A percentile compares a stretch with the other conserved stretches of the same genome.
Conservation (phyloP, 352 stramenopile species). For the Phytophthora quininea region DNA sequence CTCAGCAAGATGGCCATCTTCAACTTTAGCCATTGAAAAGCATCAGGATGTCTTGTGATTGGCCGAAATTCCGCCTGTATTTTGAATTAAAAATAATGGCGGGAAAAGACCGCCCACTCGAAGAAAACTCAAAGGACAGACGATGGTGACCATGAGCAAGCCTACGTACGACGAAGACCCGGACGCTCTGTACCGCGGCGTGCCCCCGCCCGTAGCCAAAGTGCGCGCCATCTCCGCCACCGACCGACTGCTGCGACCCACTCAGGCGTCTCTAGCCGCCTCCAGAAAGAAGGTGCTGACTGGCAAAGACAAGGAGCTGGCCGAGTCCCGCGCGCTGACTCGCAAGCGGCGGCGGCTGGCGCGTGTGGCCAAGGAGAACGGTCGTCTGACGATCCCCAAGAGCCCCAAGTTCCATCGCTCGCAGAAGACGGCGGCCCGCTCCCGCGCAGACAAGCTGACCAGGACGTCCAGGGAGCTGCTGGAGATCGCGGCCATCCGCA, state of each 20-base stretch:
- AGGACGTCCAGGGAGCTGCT: slow-evolving; percentile 74
- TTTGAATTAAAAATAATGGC: not conserved
- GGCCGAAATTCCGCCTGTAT: not conserved
- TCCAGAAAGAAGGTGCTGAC: slow-evolving; percentile 49
- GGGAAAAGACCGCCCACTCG: not conserved
- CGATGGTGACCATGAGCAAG: too few species aligned
- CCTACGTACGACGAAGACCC: slow-evolving; percentile 42
- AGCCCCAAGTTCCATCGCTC: slow-evolving; percentile 68
- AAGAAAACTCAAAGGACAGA: too few species aligned
- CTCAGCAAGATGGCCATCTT: slow-evolving; percentile 14
- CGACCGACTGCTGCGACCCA: slow-evolving; percentile 67
- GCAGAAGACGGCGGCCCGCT: slow-evolving; percentile 41
- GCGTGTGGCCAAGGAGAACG: slow-evolving; percentile 58
- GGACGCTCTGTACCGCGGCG: slow-evolving; percentile 53
- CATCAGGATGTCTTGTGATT: too few species aligned
- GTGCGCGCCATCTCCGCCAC: slow-evolving; percentile 62
- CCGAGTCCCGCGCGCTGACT: slow-evolving; percentile 40
- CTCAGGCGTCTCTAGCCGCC: slow-evolving; percentile 55
- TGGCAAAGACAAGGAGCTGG: slow-evolving; percentile 48
- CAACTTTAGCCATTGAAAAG: slow-evolving; percentile 11
- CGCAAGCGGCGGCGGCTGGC: slow-evolving; percentile 36
- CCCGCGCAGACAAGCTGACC: slow-evolving; percentile 51
- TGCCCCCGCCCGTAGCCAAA: slow-evolving; percentile 50
- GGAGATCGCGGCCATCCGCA: slow-evolving; percentile 74
- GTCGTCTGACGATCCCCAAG: slow-evolving; percentile 67